Percentiles rank a stretch among this genome's conserved stretches.
Evolutionary conservation across 2,329 filamentous ascomycete species (phyloP).

Genomic region (Geoglossum cookeanum): DNA sequence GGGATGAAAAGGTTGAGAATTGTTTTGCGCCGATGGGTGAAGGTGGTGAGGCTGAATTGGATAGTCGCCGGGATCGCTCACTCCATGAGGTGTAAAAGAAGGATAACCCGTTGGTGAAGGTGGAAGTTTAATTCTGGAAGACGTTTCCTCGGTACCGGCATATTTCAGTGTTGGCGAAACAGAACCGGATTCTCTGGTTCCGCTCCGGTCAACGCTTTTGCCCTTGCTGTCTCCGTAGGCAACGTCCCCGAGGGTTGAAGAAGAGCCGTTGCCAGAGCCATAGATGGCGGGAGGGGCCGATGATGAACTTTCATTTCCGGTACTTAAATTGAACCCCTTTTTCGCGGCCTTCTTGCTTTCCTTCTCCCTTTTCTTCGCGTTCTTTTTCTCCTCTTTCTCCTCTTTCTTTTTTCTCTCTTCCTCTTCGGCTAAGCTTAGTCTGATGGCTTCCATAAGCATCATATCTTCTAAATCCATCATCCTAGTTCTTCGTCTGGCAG

Average conservation of each 20-base stretch:
- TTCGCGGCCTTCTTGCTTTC: slow-evolving; percentile 59
- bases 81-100: not conserved
- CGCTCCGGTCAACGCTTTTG: slow-evolving; percentile 44
- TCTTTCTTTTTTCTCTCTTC: slow-evolving; percentile 79
- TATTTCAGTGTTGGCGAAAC: not conserved
- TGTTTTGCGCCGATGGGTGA: slow-evolving; percentile 6
- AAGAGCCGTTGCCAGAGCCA: slow-evolving; percentile 19
- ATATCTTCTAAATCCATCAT: slow-evolving; percentile 88
- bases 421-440: slow-evolving; percentile 75
- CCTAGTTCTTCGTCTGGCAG: slow-evolving; percentile 30
- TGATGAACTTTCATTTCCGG: slow-evolving; percentile 6
- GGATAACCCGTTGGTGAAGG: not conserved
- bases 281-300: slow-evolving; percentile 23
- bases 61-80: not conserved
- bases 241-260: slow-evolving; percentile 20
- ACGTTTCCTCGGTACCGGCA: not conserved
- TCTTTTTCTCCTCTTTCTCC: slow-evolving; percentile 63
- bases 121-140: slow-evolving; percentile 9
- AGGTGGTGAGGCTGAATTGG: not conserved
- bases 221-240: slow-evolving; percentile 34
- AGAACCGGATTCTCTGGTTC: not conserved
- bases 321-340: slow-evolving; percentile 44
- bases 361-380: slow-evolving; percentile 70
- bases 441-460: slow-evolving; percentile 96
- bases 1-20: slow-evolving; percentile 22